Base-by-base conservation (phyloP, 1,139 yeast species). In the Kodamaea derodonti region DNA sequence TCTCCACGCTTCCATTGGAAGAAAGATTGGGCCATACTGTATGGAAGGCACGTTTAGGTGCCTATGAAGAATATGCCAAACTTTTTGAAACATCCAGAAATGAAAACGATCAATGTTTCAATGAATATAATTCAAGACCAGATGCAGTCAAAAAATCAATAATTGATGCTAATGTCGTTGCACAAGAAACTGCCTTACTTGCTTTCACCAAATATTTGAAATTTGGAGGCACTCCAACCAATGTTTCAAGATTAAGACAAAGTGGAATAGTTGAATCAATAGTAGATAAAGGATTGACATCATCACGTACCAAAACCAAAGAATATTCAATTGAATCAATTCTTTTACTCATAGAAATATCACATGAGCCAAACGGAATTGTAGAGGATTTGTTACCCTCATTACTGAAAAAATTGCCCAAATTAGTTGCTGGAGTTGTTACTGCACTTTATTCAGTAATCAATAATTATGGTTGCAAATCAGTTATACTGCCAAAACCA, bases 21-120 rank as follows among this genome's bases (percentile, higher is more conserved):
- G 87, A 84, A 36, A 66, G 87, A 32, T 61, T 85, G 31, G 63
- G 56, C 10, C 94, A 85, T 57, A 81, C 80, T 52, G 78, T 75
- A n/a, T 94, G 98, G 98, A 90, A 88, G 58, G 97, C 80, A 11
- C 78, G 99, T 40, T 67, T 77, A 36, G 75, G 68, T 12, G 97
- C 94, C 0, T 92, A 90, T 54, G 84, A 80, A 37, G 92, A 85
- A 47, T 56, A 82, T 42, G 62, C 69, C 20, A 62, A 62, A 34
- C 59, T 54, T 32, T 84, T 86, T 49, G 69, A 75, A 32, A 60
- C 57, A 26, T 73, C 86, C 3, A 67, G 77, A 7, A 69, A 68
- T 40, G 83, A 76, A 37, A 56, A 68, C 11, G 86, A 76, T 42
- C 72, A 68, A 2, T 71, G 80, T 31, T 78, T 80, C 46, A 58